Percentiles rank a stretch among this genome's conserved stretches.
Evolutionary conservation across 2,329 filamentous ascomycete genomes (phyloP).

Genomic region (Claviceps africana): DNA sequence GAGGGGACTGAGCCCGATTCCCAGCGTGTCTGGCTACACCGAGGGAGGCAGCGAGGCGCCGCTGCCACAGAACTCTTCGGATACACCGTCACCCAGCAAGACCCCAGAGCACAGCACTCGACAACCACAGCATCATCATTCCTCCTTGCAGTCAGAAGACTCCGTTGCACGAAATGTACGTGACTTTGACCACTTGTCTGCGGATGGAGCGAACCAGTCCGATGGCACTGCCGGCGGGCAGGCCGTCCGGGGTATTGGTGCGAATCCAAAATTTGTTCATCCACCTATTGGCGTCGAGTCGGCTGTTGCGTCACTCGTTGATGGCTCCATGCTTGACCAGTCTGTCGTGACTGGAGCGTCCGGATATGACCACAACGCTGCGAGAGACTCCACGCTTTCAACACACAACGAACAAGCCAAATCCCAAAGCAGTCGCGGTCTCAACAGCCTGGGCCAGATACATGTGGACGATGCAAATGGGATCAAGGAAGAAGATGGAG

Average conservation of each 20-base stretch:
- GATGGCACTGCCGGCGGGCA: constrained; percentile 50
- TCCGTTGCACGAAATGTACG: constrained; percentile 27
- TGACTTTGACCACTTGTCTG: constrained; percentile 37
- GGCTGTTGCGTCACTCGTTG: constrained; percentile 71
- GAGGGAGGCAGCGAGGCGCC: constrained; percentile 50
- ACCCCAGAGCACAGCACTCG: constrained; percentile 24
- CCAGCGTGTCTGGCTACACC: constrained; percentile 79
- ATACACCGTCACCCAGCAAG: constrained; percentile 40
- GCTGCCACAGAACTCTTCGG: constrained; percentile 41
- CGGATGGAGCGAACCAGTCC: constrained; percentile 44
- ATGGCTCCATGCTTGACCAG: constrained; percentile 55
- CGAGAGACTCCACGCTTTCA: constrained; percentile 24
- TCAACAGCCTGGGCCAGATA: constrained; percentile 27
- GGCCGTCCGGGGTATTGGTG: constrained; percentile 54
- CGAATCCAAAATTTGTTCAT: constrained; percentile 65
- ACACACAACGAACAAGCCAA: constrained; percentile 19
- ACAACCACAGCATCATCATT: constrained; percentile 21
- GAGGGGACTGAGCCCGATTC: constrained; percentile 72
- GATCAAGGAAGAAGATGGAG: constrained; percentile 25
- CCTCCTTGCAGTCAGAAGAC: constrained; percentile 20
- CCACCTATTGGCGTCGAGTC: constrained; percentile 66
- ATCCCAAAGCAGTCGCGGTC: constrained; percentile 19
- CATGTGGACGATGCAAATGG: constrained; percentile 26
- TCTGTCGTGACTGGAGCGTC: constrained; percentile 55
- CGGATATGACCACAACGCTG: constrained; percentile 30